These are phyloP conservation scores for Keqinozyma sinolaborantium DNA, from an alignment of 1,139 yeast species.

Conservation along the genomic window DNA sequence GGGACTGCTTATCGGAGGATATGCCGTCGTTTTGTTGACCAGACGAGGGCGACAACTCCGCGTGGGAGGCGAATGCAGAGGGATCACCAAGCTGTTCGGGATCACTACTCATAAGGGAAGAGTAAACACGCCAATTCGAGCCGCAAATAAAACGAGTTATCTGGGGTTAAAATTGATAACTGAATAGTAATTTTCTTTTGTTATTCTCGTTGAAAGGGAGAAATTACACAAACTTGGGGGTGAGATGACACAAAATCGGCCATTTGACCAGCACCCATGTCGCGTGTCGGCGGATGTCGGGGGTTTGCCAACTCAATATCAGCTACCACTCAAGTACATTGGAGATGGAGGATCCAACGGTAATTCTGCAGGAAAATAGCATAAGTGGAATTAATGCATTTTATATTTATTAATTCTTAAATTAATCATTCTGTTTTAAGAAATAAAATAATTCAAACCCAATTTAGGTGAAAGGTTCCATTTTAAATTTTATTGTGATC, in stretches of 20 bases:
- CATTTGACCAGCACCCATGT: background rate
- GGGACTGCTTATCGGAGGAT: too few species aligned
- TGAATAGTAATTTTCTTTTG: background rate
- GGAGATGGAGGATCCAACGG: too few species aligned
- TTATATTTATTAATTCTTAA: background rate
- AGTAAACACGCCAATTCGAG: background rate
- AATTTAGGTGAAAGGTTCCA: background rate
- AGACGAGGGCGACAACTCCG: too few species aligned
- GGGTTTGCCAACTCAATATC: too few species aligned
- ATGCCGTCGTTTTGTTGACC: too few species aligned
- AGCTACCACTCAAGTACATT: too few species aligned
- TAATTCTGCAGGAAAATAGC: too few species aligned
- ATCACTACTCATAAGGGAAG: background rate
- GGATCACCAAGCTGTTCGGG: background rate
- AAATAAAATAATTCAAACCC: background rate
- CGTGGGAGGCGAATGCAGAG: too few species aligned
- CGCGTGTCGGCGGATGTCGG: constrained; percentile 1
- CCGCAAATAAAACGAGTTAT: background rate
- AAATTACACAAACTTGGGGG: background rate
- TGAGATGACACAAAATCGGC: background rate
- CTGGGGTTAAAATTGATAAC: background rate
- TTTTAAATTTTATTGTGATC: too few species aligned
- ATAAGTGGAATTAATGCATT: background rate
- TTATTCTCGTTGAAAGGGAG: constrained; percentile 1
- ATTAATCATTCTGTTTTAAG: background rate